A percentile compares a stretch with the other conserved stretches of the same genome.
Evolutionary conservation across 306 rosid species (phyloP).

Genomic region (Cucumis melo): DNA sequence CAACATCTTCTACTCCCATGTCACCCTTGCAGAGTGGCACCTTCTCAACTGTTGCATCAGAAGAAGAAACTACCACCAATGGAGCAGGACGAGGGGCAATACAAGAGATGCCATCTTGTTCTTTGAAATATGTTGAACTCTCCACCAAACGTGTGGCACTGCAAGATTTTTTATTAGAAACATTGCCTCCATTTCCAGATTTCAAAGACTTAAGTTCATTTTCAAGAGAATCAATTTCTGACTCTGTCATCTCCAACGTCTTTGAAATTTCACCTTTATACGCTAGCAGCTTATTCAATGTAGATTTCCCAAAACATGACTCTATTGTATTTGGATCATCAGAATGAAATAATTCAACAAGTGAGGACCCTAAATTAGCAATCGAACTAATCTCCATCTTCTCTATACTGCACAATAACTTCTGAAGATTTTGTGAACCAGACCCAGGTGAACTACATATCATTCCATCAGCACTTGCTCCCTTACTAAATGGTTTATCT

Average conservation of each 20-base stretch:
- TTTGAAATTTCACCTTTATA: constrained; percentile 85
- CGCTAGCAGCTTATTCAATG: constrained; percentile 57
- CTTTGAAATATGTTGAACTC: constrained; percentile 23
- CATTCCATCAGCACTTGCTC: constrained; percentile 35
- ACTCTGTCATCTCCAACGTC: constrained; percentile 71
- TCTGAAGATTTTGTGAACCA: constrained; percentile 28
- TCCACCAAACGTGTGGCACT: constrained; percentile 28
- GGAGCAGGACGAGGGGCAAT: constrained; percentile 31
- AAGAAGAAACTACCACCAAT: constrained; percentile 31
- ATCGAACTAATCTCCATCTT: constrained; percentile 43
- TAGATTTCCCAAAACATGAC: constrained; percentile 34
- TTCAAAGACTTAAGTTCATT: constrained; percentile 56
- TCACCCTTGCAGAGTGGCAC: constrained; percentile 26
- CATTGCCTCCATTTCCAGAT: constrained; percentile 24
- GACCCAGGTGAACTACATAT: constrained; percentile 39
- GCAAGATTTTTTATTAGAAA: constrained; percentile 31
- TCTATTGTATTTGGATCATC: constrained; percentile 47
- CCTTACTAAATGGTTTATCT: constrained; percentile 54
- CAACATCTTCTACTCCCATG: constrained; percentile 18
- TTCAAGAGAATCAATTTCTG: constrained; percentile 86
- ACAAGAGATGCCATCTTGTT: constrained; percentile 21
- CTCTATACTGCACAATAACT: constrained; percentile 49
- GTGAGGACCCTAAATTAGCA: constrained; percentile 40
- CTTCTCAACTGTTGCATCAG: constrained; percentile 27
- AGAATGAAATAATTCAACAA: constrained; percentile 49